phyloP scores from a whole-genome alignment of 352 stramenopile species.

The Phytophthora sojae region DNA sequence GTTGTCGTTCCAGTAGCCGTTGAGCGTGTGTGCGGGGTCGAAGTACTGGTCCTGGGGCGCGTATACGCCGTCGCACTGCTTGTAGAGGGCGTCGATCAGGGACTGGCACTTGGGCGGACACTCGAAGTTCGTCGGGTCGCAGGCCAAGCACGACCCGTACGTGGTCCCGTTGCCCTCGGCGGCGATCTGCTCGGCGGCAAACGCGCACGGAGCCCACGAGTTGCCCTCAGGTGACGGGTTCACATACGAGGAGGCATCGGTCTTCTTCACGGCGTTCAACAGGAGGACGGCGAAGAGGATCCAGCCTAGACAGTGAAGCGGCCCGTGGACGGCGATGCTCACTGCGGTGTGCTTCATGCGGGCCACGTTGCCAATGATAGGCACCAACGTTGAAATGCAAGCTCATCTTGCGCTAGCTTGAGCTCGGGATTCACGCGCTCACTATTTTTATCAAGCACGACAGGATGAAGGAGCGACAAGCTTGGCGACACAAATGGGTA shows the following conservation, averaged over 20 bases:
- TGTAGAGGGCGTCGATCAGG: conserved; percentile 75
- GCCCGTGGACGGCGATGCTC: conserved; percentile 13
- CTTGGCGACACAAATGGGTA: conserved; percentile 10
- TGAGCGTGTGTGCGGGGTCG: conserved; percentile 60
- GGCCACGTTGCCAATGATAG: conserved; percentile 1
- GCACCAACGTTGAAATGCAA: conserved; percentile 5
- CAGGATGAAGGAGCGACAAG: background rate
- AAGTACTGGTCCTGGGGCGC: conserved; percentile 69
- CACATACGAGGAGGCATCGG: conserved; percentile 39
- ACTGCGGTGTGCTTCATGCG: conserved; percentile 22
- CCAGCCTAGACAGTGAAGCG: conserved; percentile 23
- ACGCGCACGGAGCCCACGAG: conserved; percentile 68
- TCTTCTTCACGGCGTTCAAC: conserved; percentile 20
- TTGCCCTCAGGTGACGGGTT: conserved; percentile 67
- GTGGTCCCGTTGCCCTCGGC: conserved; percentile 67
- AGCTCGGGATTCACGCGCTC: background rate
- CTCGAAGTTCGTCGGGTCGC: conserved; percentile 54
- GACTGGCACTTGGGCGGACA: conserved; percentile 77
- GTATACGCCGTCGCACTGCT: conserved; percentile 69
- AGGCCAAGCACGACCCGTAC: conserved; percentile 72
- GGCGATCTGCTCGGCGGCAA: conserved; percentile 55
- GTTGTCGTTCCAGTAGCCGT: conserved; percentile 75
- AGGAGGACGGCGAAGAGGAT: conserved; percentile 27
- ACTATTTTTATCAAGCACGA: conserved; percentile 27
- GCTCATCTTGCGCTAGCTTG: background rate